Base-by-base conservation (phyloP, 495 filamentous ascomycete species). In the Clavariopsis aquatica region DNA sequence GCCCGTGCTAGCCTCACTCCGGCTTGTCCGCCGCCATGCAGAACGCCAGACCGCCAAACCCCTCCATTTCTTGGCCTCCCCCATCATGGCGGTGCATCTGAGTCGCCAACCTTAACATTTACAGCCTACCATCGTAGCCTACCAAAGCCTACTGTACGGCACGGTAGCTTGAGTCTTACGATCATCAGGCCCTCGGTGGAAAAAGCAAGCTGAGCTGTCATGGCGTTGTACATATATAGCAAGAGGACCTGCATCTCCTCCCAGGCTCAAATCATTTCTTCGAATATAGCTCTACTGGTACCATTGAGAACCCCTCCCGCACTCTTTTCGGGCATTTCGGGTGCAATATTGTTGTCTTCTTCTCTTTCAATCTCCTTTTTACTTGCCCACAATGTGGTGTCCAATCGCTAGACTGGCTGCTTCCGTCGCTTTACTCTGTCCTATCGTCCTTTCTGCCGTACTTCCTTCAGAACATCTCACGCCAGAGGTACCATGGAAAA, bases 401-500 rank as follows among this genome's bases (percentile, higher is more conserved):
- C 49, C 64, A 27, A 46, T 71, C 51, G 64, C 52, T 64, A 49
- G 36, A 47, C 19, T 23, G 10, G 54, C 41, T 19, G 38, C 46
- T 52, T 31, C 66, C 0, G 22, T 58, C 9, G 60, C 64, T 17
- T 52, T 68, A 41, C 47, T 71, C 12, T 64, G 52, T 38, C 34
- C 58, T 19, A 23, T 38, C 8, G 56, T 54, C 12, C 54, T 49
- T 8, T 55, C 58, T 34, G 58, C 45, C 31, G 46, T 54, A n/a
- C 26, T 65, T 20, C 62, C 62, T 28, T 34, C 38, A 17, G 17
- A 46, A 12, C 26, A 19, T n/a, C 6, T 43, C 24, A 41, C 43
- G 4, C 57, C 49, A 0, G 49, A 60, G 15, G 67, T 66, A 15
- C 62, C 67, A 7, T 70, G 62, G 62, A 66, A 63, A 54, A 57